These are phyloP conservation scores for Trypanosoma brucei DNA, from an alignment of 208 protist genomes.

Conservation along the genomic window DNA sequence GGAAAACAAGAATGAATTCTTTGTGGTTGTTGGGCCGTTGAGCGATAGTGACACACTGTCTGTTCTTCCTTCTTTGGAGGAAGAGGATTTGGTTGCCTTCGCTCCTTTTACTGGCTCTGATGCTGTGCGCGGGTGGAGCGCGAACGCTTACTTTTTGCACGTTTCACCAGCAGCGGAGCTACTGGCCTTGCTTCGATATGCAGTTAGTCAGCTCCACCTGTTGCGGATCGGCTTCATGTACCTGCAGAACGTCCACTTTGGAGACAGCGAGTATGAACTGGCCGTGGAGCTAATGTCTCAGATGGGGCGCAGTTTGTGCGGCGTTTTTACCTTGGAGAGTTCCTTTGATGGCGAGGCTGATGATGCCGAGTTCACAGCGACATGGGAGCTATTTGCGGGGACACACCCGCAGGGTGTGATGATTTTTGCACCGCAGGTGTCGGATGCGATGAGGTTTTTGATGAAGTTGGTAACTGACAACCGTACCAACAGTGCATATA, in stretches of 20 bases:
- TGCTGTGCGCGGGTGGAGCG: neutral
- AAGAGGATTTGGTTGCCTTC: conserved; percentile 4
- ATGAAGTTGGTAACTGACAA: neutral
- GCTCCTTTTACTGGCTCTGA: neutral
- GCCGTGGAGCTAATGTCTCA: neutral
- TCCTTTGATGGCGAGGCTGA: neutral
- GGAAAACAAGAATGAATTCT: too few relatives aligned
- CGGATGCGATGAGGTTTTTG: neutral
- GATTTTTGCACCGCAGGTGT: neutral
- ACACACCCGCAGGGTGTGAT: neutral
- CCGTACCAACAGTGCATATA: neutral
- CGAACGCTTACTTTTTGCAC: conserved; percentile 3
- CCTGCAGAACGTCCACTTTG: neutral
- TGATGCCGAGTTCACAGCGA: neutral
- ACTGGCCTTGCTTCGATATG: conserved; percentile 3
- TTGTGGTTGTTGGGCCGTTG: too few relatives aligned
- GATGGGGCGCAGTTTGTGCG: neutral
- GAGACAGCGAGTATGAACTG: conserved; percentile 4
- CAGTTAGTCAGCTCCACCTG: conserved; percentile 1
- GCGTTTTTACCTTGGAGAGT: neutral
- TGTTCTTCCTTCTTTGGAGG: too few relatives aligned
- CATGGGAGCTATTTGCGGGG: neutral
- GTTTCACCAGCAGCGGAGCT: neutral
- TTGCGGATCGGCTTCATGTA: conserved; percentile 7
- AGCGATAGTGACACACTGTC: too few relatives aligned